Conservation (phyloP, 805 yeast genomes). For the Saturnispora halmiae region DNA sequence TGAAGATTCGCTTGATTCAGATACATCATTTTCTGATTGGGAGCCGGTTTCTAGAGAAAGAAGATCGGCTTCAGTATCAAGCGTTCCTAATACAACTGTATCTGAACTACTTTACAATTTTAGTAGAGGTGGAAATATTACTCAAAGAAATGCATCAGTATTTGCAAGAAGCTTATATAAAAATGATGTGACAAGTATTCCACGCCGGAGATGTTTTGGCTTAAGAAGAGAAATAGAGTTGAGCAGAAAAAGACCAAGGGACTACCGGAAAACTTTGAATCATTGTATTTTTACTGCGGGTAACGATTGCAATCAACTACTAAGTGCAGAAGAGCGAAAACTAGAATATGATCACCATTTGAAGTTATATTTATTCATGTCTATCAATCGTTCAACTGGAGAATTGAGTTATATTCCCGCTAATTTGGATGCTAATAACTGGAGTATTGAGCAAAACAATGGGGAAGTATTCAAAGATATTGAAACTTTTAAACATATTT, state of each 20-base stretch:
- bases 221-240: neutral
- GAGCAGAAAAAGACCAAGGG: neutral
- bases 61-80: conserved; percentile 22
- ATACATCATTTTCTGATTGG: neutral
- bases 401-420: conserved; percentile 28
- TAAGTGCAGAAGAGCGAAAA: conserved; percentile 1
- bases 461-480: conserved; percentile 27
- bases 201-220: neutral
- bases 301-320: neutral
- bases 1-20: too few relatives aligned
- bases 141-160: conserved; percentile 22
- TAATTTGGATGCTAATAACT: conserved; percentile 27
- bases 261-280: conserved; percentile 2
- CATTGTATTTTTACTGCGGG: neutral
- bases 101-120: conserved; percentile 21
- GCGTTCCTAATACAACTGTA: conserved; percentile 26
- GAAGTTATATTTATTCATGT: conserved; percentile 21
- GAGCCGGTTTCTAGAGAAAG: conserved; percentile 14
- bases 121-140: conserved; percentile 19
- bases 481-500: conserved; percentile 20
- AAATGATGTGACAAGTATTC: conserved; percentile 12
- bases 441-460: conserved; percentile 29
- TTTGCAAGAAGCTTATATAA: conserved; percentile 23
- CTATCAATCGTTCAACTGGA: conserved; percentile 28
- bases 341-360: conserved; percentile 10